A percentile compares a stretch with the other conserved stretches of the same genome.
These are phyloP conservation scores for Dactylellina parvicollis DNA, from an alignment of 2,329 filamentous ascomycete species.

Conservation along the genomic window DNA sequence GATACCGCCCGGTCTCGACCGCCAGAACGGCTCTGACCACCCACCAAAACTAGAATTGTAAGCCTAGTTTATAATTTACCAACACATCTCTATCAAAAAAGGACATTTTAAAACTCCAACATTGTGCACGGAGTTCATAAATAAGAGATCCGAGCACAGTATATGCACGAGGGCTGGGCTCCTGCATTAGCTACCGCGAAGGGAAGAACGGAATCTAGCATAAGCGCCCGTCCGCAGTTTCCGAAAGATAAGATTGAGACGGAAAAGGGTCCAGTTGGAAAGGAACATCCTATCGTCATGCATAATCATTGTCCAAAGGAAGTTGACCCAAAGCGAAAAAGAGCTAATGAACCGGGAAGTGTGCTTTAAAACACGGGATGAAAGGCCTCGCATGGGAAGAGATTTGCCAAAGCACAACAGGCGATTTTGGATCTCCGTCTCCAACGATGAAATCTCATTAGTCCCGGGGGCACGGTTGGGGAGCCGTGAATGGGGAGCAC, in stretches of 20 bases:
- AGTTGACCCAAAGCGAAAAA: neutral
- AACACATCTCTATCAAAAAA: conserved; percentile 8
- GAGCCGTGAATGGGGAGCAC: conserved; percentile 17
- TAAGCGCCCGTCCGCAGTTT: conserved; percentile 52
- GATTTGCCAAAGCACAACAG: conserved; percentile 25
- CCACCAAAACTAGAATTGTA: neutral
- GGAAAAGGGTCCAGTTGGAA: conserved; percentile 8
- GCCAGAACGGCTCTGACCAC: neutral
- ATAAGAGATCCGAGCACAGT: neutral
- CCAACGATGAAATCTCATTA: conserved; percentile 45
- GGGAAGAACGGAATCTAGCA: conserved; percentile 46
- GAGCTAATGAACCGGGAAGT: neutral
- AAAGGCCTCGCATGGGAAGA: conserved; percentile 9
- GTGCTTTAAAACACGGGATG: conserved; percentile 39
- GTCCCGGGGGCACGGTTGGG: conserved; percentile 53
- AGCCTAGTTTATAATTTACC: conserved; percentile 7
- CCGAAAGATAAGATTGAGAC: conserved; percentile 54
- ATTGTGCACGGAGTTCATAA: conserved; percentile 25
- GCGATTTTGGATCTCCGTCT: conserved; percentile 34
- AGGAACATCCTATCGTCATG: neutral
- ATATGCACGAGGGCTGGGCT: conserved; percentile 14
- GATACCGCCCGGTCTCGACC: conserved; percentile 13
- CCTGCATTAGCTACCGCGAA: conserved; percentile 32
- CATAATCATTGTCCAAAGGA: conserved; percentile 1
- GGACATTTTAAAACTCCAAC: conserved; percentile 2